Base-by-base conservation (phyloP, 148 eudicot genomes). In the Polygonum maritimum region DNA sequence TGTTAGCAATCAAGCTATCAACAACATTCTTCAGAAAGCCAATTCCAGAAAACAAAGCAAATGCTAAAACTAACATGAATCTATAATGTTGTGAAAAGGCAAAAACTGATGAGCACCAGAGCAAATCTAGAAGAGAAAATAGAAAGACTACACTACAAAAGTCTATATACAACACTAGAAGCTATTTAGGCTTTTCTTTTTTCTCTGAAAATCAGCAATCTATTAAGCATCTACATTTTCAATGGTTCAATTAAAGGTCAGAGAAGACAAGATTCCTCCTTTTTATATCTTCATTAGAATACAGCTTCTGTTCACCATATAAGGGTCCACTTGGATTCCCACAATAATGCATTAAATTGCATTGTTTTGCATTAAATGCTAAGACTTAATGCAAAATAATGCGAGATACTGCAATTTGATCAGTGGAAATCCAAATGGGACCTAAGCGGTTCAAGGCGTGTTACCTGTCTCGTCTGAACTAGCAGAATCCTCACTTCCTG, bases 401-500 rank as follows among this genome's bases (percentile, higher is more conserved):
- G 31, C 31, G 31, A 26, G 31, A 26, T 26, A 26, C 31, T 26
- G 31, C 31, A 26, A 26, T 26, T 26, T 26, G 31, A 26, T 26
- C 31, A 26, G 31, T 26, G 31, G 31, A 26, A 26, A 26, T 26
- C 31, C 31, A 26, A 26, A 26, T 26, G 31, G 31, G 31, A 26
- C 31, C 31, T 26, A 2, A 3, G 8, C 9, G 69, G 14, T 60
- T 67, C 44, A 67, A 4, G 38, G 71, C 71, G 44, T 67, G 71
- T 67, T 67, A 67, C 71, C 71, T 67, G 55, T 49, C 81, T 89
- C 95, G 75, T 85, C 90, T 57, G 97, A 89, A 79, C 91, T 89
- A 33, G 86, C 85, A 76, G 91, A 86, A 26, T 87, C 89, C 76
- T 90, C 97, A 63, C 82, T 88, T 47, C 78, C 86, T 51, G 74